A percentile compares a stretch with the other conserved stretches of the same genome.
Evolutionary conservation across 148 eudicot genomes (phyloP).

Genomic region (Cornus kousa): DNA sequence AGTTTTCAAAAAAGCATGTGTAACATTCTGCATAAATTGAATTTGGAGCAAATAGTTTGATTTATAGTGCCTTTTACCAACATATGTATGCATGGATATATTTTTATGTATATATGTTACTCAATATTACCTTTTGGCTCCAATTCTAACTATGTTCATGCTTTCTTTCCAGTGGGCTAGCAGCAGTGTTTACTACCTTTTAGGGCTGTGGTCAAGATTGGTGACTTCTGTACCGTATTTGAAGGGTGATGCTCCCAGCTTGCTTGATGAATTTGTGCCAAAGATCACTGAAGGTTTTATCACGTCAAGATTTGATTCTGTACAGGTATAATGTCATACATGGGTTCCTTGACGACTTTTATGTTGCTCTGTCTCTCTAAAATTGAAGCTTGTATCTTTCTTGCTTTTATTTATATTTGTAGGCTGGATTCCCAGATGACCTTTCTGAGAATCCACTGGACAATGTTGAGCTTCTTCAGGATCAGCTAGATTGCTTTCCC

Average conservation of each 20-base stretch:
- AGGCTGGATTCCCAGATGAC: conserved; percentile 74
- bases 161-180: conserved; percentile 74
- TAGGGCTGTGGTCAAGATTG: conserved; percentile 90
- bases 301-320: conserved; percentile 77
- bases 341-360: conserved; percentile 2
- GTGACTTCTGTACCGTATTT: conserved; percentile 72
- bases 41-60: not conserved
- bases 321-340: conserved; percentile 49
- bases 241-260: conserved; percentile 66
- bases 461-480: conserved; percentile 86
- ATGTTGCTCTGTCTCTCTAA: not conserved
- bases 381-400: not conserved
- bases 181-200: conserved; percentile 88
- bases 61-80: not conserved
- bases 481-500: conserved; percentile 84
- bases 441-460: conserved; percentile 83
- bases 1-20: not conserved
- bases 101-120: not conserved
- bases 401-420: conserved; percentile 9
- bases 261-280: conserved; percentile 79
- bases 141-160: conserved; percentile 2
- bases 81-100: not conserved
- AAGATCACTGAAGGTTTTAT: conserved; percentile 82
- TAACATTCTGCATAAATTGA: not conserved
- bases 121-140: not conserved